These are phyloP conservation scores for barley (Hordeum vulgare) DNA, from an alignment of 176 grass and related monocot species.

Conservation along the genomic window MorexV3_pseudomolecules_assembly NC_058524.1:606359524-606360023, in stretches of 20 bases:
- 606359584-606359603: background rate
- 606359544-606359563: conserved; percentile 5
- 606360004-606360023: background rate
- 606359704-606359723: conserved; percentile 41
- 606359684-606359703: conserved; percentile 12
- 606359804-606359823: background rate
- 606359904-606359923: conserved; percentile 11
- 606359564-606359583: background rate
- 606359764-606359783: background rate
- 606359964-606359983: background rate
- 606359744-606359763: conserved; percentile 24
- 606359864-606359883: background rate
- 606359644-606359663: conserved; percentile 8
- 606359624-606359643: conserved; percentile 20
- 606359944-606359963: background rate
- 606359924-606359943: background rate
- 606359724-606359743: background rate
- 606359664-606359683: conserved; percentile 17
- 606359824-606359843: background rate
- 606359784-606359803: background rate
- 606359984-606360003: background rate
- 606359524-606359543: conserved; percentile 5
- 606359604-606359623: conserved; percentile 21
- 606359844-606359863: background rate
- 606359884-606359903: background rate